A percentile compares a stretch with the other conserved stretches of the same genome.
phyloP scores from a whole-genome alignment of 495 filamentous ascomycete genomes.

The Tuber magnatum region DNA sequence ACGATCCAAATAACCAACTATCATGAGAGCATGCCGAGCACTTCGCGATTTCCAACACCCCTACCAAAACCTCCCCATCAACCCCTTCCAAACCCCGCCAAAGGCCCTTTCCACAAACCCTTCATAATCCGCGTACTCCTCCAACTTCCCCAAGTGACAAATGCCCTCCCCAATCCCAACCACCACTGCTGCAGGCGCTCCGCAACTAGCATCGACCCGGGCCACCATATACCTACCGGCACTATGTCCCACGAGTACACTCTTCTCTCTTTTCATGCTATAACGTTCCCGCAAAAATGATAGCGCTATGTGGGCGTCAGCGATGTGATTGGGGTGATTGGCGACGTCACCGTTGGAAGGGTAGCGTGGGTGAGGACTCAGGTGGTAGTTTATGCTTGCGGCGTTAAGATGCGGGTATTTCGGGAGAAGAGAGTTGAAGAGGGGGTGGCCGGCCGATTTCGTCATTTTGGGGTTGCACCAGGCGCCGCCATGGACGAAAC shows the following conservation, averaged over 20 bases:
- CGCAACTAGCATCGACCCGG: conserved; percentile 47
- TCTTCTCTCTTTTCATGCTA: conserved; percentile 46
- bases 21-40: no score
- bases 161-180: conserved; percentile 59
- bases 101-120: conserved; percentile 59
- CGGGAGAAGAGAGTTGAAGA: conserved; percentile 46
- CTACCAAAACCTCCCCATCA: conserved; percentile 53
- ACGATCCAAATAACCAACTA: no score
- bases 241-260: conserved; percentile 68
- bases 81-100: conserved; percentile 49
- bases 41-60: no score
- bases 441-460: conserved; percentile 48
- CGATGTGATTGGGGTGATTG: conserved; percentile 66
- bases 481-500: conserved; percentile 82
- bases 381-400: conserved; percentile 70
- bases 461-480: conserved; percentile 69
- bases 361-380: conserved; percentile 62
- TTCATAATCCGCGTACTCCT: conserved; percentile 51
- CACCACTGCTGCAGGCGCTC: conserved; percentile 41
- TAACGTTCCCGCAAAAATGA: conserved; percentile 54
- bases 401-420: conserved; percentile 46
- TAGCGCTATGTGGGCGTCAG: conserved; percentile 61
- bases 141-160: conserved; percentile 56
- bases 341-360: conserved; percentile 39
- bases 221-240: conserved; percentile 68